Evolutionary conservation across 116 monocot species (phyloP).

Genomic region (Zostera marina): DNA sequence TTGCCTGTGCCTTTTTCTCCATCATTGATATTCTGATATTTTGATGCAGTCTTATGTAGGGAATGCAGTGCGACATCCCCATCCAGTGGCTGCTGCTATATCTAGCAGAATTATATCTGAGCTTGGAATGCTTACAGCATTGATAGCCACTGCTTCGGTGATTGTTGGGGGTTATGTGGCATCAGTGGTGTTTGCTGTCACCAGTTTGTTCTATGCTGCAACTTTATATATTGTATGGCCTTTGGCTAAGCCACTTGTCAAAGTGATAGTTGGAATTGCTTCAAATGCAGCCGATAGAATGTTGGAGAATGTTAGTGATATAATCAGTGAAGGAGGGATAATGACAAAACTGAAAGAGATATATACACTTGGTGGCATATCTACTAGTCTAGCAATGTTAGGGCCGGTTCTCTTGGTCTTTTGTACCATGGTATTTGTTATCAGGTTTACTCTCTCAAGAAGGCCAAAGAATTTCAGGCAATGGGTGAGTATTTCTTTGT

Average conservation of each 20-base stretch:
- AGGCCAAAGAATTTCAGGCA: slow-evolving; percentile 85
- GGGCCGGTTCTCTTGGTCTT: slow-evolving; percentile 63
- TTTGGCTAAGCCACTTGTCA: slow-evolving; percentile 46
- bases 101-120: slow-evolving; percentile 76
- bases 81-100: slow-evolving; percentile 83
- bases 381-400: slow-evolving; percentile 59
- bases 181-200: slow-evolving; percentile 60
- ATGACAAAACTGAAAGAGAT: slow-evolving; percentile 53
- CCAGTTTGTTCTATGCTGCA: slow-evolving; percentile 51
- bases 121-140: slow-evolving; percentile 56
- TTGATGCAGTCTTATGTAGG: slow-evolving; percentile 65
- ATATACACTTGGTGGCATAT: slow-evolving; percentile 69
- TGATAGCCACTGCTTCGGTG: slow-evolving; percentile 44
- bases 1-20: neutral
- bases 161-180: slow-evolving; percentile 55
- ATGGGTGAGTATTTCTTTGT: slow-evolving; percentile 37
- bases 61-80: slow-evolving; percentile 41
- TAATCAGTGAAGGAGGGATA: slow-evolving; percentile 55
- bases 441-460: slow-evolving; percentile 69
- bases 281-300: slow-evolving; percentile 39
- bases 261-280: slow-evolving; percentile 38
- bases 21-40: slow-evolving; percentile 2
- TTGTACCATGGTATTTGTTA: slow-evolving; percentile 61
- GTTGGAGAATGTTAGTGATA: slow-evolving; percentile 43
- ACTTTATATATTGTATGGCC: slow-evolving; percentile 58